Base-by-base conservation (phyloP, 2,329 filamentous ascomycete genomes). In the Exophiala oligosperma region DNA sequence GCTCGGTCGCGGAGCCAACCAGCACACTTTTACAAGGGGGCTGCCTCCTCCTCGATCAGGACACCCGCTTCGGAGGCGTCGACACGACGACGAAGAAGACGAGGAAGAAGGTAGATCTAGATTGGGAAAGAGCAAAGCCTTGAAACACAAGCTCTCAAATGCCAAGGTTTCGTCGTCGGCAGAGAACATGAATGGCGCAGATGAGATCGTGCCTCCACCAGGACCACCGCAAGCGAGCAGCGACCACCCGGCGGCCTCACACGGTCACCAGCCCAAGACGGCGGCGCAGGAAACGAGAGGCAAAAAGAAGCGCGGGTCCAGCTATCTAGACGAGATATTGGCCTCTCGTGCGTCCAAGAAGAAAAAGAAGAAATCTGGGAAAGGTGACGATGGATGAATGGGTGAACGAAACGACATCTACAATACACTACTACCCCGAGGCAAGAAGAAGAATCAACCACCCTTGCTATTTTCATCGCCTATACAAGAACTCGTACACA, bases 311-410 rank as follows among this genome's bases (percentile, higher is more conserved):
- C 59, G 63, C 6, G 62, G 57, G 6, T 52, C 58, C 11, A 67
- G 61, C 47, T 66, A 65, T 46, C 59, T 66, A 8, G 64, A 64
- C 53, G 56, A 67, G 49, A 43, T 67, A n/a, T 64, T 67, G 2
- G 65, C 65, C 11, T 57, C 64, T 29, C 58, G 65, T 29, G 62
- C 56, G 7, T 56, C 57, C 29, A 67, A 67, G 57, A 64, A 63
- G 32, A 65, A 60, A 29, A 62, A 54, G 54, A 59, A 52, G 54
- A 59, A 50, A 50, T 24, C 44, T 14, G 50, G 35, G 29, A 47
- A 52, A n/a, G 17, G 38, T 2, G 17, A n/a, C 23, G 28, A 21
- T 29, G 50, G 28, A 9, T 52, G 24, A 52, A 17, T 17, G 17
- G 17, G 17, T 17, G 17, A 17, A 17, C 17, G 17, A 17, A 17